Base-by-base conservation (phyloP, 371 early-diverging fungal species). In the Enterocytospora artemiae region DNA sequence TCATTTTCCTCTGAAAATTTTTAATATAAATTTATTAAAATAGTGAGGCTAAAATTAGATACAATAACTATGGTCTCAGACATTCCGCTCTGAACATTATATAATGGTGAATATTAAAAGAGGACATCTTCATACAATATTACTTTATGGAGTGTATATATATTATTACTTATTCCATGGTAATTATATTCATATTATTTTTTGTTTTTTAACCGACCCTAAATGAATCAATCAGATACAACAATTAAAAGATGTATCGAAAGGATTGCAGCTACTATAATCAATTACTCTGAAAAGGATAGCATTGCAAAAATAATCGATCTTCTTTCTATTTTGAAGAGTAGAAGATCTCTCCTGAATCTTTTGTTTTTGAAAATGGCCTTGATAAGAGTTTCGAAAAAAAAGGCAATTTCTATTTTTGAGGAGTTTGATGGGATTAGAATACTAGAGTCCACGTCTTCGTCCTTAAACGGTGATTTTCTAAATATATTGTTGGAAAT, bases 181-280 rank as follows among this genome's bases (percentile, higher is more conserved):
- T n/a, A n/a, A n/a, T n/a, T n/a, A n/a, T n/a, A n/a, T n/a, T n/a
- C n/a, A n/a, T 39, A 12, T 12, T 39, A 12, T 12, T 18, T 39
- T 39, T 39, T 18, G 39, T 39, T 39, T 39, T 39, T 12, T 12
- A 39, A 39, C 18, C 18, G 39, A 12, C 39, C 39, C 39, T 18
- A 39, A 39, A 12, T 12, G 18, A n/a, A n/a, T n/a, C n/a, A n/a
- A n/a, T n/a, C n/a, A n/a, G n/a, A n/a, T n/a, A n/a, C 12, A 12
- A 39, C 39, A 20, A 25, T 46, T 16, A 46, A 46, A 25, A 25
- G 24, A 4, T 46, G 25, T 25, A 18, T 7, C 4, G 7, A 60
- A 37, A 69, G 63, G 51, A 59, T 69, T 27, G 43, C 55, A 46
- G 63, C 62, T 5, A 63, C 59, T 30, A 54, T 57, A 12, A 57